phyloP scores from a whole-genome alignment of 352 stramenopile species.

The Pythium insidiosum region DNA sequence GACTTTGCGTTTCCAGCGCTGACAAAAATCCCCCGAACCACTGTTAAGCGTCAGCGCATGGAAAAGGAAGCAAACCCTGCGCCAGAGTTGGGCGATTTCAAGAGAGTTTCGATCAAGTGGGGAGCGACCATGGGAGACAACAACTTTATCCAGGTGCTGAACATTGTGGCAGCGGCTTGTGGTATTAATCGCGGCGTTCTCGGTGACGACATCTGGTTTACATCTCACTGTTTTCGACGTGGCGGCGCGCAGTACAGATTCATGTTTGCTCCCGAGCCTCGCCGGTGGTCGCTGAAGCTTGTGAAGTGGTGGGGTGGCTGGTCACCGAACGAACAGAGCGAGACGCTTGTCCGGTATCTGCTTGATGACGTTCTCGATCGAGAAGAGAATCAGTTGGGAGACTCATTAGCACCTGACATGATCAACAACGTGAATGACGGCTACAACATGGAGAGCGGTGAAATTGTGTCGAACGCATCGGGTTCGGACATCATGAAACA shows the following conservation, averaged over 20 bases:
- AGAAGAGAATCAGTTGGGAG: constrained; percentile 3
- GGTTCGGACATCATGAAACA: too few species aligned
- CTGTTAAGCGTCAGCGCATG: not conserved
- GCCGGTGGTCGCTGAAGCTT: constrained; percentile 8
- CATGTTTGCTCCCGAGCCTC: constrained; percentile 4
- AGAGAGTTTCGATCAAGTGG: constrained; percentile 1
- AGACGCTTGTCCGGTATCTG: constrained; percentile 2
- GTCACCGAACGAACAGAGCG: constrained; percentile 5
- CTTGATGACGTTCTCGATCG: constrained; percentile 5
- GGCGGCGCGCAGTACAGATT: constrained; percentile 7
- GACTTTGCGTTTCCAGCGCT: too few species aligned
- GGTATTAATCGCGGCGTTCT: not conserved
- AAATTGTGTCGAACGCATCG: too few species aligned
- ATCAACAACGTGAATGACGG: too few species aligned
- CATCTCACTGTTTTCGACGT: constrained; percentile 5
- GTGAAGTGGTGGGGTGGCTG: constrained; percentile 12
- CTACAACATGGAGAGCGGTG: too few species aligned
- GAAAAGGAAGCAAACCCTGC: not conserved
- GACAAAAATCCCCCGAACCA: too few species aligned
- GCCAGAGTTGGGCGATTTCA: not conserved
- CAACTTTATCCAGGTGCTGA: constrained; percentile 1
- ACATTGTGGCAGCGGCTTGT: too few species aligned
- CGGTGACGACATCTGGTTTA: constrained; percentile 2
- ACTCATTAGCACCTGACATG: constrained; percentile 2
- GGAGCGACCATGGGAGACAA: not conserved